Evolutionary conservation across 805 yeast genomes (phyloP).

Genomic region (Vanderwaltozyma yarrowii): DNA sequence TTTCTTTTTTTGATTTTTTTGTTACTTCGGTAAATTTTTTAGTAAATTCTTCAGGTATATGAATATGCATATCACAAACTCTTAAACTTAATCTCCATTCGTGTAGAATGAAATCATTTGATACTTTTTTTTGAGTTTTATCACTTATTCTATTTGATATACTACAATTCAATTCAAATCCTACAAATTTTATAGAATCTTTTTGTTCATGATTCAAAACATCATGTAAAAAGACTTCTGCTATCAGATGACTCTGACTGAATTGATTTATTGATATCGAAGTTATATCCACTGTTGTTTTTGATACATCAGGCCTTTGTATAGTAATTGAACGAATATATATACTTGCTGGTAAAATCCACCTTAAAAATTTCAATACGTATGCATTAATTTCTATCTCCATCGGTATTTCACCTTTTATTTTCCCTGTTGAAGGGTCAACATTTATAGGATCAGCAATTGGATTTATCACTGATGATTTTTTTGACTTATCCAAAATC

Average conservation of each 20-base stretch:
- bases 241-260: constrained; percentile 7
- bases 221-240: constrained; percentile 16
- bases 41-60: constrained; percentile 3
- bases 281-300: constrained; percentile 9
- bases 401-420: neutral
- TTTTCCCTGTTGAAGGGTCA: neutral
- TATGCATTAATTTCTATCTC: constrained; percentile 1
- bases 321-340: constrained; percentile 8
- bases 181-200: constrained; percentile 13
- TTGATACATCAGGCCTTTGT: constrained; percentile 4
- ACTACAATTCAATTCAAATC: constrained; percentile 10
- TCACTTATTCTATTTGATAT: neutral
- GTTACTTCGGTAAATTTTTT: neutral
- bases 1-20: too few species aligned
- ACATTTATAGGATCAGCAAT: too few species aligned
- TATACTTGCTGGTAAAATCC: constrained; percentile 9
- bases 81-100: constrained; percentile 16
- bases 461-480: too few species aligned
- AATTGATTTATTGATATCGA: constrained; percentile 12
- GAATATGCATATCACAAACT: constrained; percentile 12
- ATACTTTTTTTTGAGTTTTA: constrained; percentile 2
- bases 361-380: constrained; percentile 6
- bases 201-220: constrained; percentile 6
- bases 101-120: too few species aligned
- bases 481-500: too few species aligned